These are phyloP conservation scores for Lactarius hatsudake DNA, from an alignment of 768 basidiomycete species.

Conservation along the genomic window DNA sequence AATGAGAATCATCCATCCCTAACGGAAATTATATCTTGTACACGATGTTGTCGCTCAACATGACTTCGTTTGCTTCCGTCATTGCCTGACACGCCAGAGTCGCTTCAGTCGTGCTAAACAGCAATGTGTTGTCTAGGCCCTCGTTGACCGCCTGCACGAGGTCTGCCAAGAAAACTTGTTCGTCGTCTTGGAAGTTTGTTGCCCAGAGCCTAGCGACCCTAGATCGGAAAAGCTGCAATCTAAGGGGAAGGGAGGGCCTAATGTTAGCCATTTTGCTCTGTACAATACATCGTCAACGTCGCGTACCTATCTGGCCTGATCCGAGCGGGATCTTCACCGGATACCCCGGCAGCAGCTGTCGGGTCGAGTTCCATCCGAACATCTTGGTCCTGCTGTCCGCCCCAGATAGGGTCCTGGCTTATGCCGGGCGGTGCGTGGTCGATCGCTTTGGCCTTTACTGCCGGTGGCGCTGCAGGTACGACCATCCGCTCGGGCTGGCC, in stretches of 20 bases:
- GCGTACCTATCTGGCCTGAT: constrained; percentile 60
- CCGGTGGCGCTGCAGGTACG: constrained; percentile 37
- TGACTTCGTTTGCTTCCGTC: constrained; percentile 77
- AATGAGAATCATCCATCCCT: neutral
- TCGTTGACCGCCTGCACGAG: constrained; percentile 75
- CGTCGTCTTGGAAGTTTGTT: constrained; percentile 66
- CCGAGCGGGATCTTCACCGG: constrained; percentile 40
- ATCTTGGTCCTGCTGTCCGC: constrained; percentile 50
- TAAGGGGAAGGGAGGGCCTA: constrained; percentile 33
- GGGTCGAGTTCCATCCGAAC: constrained; percentile 56
- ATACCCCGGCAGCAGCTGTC: constrained; percentile 36
- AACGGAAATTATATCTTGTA: constrained; percentile 62
- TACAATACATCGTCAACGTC: constrained; percentile 8
- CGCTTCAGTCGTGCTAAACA: constrained; percentile 85
- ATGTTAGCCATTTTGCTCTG: neutral
- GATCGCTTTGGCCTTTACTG: constrained; percentile 27
- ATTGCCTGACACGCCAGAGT: constrained; percentile 68
- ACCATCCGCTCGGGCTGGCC: constrained; percentile 47
- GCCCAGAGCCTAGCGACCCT: constrained; percentile 72
- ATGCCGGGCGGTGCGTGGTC: constrained; percentile 31
- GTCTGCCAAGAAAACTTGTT: constrained; percentile 67
- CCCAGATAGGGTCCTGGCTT: constrained; percentile 60
- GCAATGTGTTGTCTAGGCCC: constrained; percentile 59
- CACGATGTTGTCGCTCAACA: constrained; percentile 83
- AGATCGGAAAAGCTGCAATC: constrained; percentile 76